These are phyloP conservation scores for Juncus inflexus DNA, from an alignment of 176 grass and related monocot genomes.

Conservation along the genomic window DNA sequence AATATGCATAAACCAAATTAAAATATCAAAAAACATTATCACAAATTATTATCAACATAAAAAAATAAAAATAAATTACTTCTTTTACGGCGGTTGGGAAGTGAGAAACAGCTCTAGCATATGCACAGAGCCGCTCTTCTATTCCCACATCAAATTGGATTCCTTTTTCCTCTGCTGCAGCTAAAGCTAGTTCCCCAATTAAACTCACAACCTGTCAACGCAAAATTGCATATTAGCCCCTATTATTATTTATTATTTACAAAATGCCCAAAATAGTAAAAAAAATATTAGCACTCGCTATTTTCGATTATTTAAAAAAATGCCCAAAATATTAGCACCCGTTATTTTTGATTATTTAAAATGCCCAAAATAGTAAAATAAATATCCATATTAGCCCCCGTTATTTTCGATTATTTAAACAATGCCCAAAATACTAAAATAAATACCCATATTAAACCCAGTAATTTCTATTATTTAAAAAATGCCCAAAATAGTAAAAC, in stretches of 20 bases:
- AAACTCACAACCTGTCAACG: constrained; percentile 58
- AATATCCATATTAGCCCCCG: too few relatives aligned
- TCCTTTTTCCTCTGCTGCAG: constrained; percentile 49
- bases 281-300: neutral
- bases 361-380: too few relatives aligned
- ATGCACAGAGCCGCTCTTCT: constrained; percentile 75
- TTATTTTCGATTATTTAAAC: too few relatives aligned
- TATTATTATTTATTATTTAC: too few relatives aligned
- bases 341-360: too few relatives aligned
- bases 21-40: constrained; percentile 9
- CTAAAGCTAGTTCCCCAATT: constrained; percentile 62
- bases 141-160: constrained; percentile 62
- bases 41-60: neutral
- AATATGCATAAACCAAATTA: neutral
- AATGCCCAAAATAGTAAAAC: too few relatives aligned
- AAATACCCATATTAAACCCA: too few relatives aligned
- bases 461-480: too few relatives aligned
- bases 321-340: too few relatives aligned
- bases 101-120: constrained; percentile 76
- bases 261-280: neutral
- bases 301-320: too few relatives aligned
- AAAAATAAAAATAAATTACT: constrained; percentile 32
- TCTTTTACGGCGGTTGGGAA: constrained; percentile 96
- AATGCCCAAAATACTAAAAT: too few relatives aligned
- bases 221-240: constrained; percentile 2